phyloP scores from a whole-genome alignment of 768 basidiomycete genomes.

The Rhodotorula toruloides region DNA sequence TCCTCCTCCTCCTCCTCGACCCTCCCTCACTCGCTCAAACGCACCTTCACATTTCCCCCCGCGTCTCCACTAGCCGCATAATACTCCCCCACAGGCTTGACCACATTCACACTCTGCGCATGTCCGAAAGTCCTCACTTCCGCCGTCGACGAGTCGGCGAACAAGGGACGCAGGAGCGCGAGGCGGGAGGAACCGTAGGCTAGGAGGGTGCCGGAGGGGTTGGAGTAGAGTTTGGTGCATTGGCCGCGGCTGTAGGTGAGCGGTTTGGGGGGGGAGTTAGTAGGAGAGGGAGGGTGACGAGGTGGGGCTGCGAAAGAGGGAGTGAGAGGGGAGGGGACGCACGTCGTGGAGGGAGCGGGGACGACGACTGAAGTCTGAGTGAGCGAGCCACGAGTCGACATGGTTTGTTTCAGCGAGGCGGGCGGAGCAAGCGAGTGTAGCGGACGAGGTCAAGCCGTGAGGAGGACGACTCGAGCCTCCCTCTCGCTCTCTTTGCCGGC shows the following conservation, averaged over 20 bases:
- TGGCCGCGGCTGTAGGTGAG: conserved; percentile 18
- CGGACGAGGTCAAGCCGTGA: not conserved
- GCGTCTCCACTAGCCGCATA: conserved; percentile 89
- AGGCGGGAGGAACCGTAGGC: conserved; percentile 25
- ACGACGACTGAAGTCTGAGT: not conserved
- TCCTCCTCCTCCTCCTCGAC: too few species aligned
- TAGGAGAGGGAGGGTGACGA: not conserved
- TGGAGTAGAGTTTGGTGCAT: conserved; percentile 29
- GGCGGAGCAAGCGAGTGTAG: not conserved
- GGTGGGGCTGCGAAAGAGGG: not conserved
- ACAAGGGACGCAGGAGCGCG: conserved; percentile 25
- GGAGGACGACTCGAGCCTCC: not conserved
- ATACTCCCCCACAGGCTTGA: conserved; percentile 48
- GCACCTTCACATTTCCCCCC: conserved; percentile 57
- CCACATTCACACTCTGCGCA: conserved; percentile 12
- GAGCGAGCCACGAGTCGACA: not conserved
- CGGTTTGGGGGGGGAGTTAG: not conserved
- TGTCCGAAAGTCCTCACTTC: conserved; percentile 1
- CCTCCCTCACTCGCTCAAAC: too few species aligned
- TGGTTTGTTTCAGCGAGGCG: not conserved
- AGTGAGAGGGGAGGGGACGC: not conserved
- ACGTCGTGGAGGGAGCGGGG: not conserved
- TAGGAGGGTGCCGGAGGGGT: conserved; percentile 15
- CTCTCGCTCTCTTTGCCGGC: too few species aligned
- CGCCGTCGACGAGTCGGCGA: not conserved